phyloP scores from a whole-genome alignment of 805 yeast species.

The Hanseniaspora lachancei region DNA sequence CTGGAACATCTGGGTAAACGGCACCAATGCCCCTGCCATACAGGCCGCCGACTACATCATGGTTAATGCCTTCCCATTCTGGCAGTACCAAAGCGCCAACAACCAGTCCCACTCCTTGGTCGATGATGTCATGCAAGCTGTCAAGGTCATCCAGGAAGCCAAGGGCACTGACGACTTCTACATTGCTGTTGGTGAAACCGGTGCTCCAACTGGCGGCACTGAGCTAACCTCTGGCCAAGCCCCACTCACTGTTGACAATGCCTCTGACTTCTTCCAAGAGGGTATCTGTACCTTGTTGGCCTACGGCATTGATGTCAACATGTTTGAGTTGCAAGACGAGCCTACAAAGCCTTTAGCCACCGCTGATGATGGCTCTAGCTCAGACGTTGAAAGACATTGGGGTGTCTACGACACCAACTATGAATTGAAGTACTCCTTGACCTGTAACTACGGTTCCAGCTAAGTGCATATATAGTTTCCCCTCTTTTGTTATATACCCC shows the following conservation, averaged over 20 bases:
- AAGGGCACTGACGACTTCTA: conserved; percentile 78
- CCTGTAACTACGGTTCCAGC: conserved; percentile 33
- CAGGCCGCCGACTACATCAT: conserved; percentile 71
- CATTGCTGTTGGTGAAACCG: conserved; percentile 96
- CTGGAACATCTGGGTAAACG: conserved; percentile 85
- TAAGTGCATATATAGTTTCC: background rate
- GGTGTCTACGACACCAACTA: conserved; percentile 61
- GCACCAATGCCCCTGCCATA: conserved; percentile 55
- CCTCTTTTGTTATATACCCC: too few species aligned
- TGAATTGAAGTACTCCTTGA: conserved; percentile 34
- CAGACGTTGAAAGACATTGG: conserved; percentile 87
- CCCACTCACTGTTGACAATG: conserved; percentile 58
- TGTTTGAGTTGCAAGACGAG: conserved; percentile 92
- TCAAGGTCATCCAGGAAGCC: conserved; percentile 70
- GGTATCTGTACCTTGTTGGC: conserved; percentile 88
- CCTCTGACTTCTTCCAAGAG: conserved; percentile 69
- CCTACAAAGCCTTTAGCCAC: conserved; percentile 65
- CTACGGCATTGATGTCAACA: conserved; percentile 89
- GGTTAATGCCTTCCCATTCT: conserved; percentile 94
- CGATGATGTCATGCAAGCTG: conserved; percentile 95
- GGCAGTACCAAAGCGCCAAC: conserved; percentile 87
- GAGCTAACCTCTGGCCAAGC: conserved; percentile 24
- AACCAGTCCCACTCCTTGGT: conserved; percentile 86
- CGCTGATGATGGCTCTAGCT: conserved; percentile 59
- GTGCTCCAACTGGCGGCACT: conserved; percentile 89